A percentile compares a stretch with the other conserved stretches of the same genome.
phyloP scores from a whole-genome alignment of 202 grass and related monocot species.

The Eragrostis tef region DNA sequence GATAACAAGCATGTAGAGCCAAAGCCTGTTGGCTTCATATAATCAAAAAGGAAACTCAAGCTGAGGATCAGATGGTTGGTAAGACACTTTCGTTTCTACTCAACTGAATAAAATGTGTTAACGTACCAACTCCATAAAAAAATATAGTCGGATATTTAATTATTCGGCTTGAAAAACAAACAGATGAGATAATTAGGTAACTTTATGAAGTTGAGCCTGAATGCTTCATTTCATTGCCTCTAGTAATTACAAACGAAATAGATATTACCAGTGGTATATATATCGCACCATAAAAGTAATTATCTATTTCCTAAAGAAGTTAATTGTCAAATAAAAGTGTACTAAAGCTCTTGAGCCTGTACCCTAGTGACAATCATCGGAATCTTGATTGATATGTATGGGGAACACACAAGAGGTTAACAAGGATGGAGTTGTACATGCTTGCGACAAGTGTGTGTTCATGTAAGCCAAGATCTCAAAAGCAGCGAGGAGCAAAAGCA shows the following conservation, averaged over 20 bases:
- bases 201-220: not conserved
- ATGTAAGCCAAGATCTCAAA: slow-evolving; percentile 63
- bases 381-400: slow-evolving; percentile 12
- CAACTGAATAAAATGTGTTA: not conserved
- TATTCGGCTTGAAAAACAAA: too few relatives aligned
- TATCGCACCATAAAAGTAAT: too few relatives aligned
- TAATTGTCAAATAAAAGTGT: not conserved
- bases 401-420: slow-evolving; percentile 31
- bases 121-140: not conserved
- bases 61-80: not conserved
- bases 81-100: not conserved
- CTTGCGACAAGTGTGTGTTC: slow-evolving; percentile 48
- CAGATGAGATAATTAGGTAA: not conserved
- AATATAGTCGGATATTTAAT: not conserved
- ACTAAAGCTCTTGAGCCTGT: not conserved
- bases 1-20: slow-evolving; percentile 8
- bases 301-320: not conserved
- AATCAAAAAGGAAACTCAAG: not conserved
- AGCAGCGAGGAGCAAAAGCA: slow-evolving; percentile 54
- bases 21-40: not conserved
- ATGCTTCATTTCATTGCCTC: not conserved
- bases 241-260: not conserved
- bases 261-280: too few relatives aligned
- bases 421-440: slow-evolving; percentile 9
- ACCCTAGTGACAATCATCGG: not conserved